Percentiles rank a stretch among this genome's conserved stretches.
phyloP scores from a whole-genome alignment of 2,329 filamentous ascomycete species.

The Elsinoe necatrix region DNA sequence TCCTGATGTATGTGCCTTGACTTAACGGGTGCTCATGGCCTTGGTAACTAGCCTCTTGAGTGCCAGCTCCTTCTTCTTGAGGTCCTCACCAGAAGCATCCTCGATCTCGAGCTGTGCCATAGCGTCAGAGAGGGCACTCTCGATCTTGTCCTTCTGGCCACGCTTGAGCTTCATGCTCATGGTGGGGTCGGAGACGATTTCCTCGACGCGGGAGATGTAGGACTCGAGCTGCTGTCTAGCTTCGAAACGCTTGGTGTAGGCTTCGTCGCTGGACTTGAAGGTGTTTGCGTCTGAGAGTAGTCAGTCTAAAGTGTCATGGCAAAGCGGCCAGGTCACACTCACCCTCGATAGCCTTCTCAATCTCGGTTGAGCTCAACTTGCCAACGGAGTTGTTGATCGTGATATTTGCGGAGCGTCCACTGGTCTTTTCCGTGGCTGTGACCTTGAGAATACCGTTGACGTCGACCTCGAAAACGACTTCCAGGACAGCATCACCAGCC shows the following conservation, averaged over 20 bases:
- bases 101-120: conserved; percentile 97
- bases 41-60: conserved; percentile 98
- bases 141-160: conserved; percentile 99
- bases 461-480: conserved; percentile 98
- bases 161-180: conserved; percentile 97
- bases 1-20: too few species aligned
- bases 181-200: conserved; percentile 94
- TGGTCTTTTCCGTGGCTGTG: conserved; percentile 97
- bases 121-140: conserved; percentile 90
- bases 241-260: conserved; percentile 99
- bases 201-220: conserved; percentile 97
- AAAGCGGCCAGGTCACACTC: conserved; percentile 28
- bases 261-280: conserved; percentile 97
- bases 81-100: conserved; percentile 81
- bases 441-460: conserved; percentile 99
- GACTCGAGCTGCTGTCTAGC: conserved; percentile 98
- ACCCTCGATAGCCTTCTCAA: conserved; percentile 95
- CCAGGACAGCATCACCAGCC: conserved; percentile 91
- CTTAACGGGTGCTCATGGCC: conserved; percentile 38
- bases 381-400: conserved; percentile 99
- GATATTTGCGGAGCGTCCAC: conserved; percentile 96
- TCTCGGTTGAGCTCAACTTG: conserved; percentile 89
- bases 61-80: conserved; percentile 99
- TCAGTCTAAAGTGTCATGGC: neutral
- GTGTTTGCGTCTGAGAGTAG: conserved; percentile 67